A percentile compares a stretch with the other conserved stretches of the same genome.
These are phyloP conservation scores for Sequoiadendron giganteum DNA, from an alignment of 75 land plant species.

Conservation along the genomic window DNA sequence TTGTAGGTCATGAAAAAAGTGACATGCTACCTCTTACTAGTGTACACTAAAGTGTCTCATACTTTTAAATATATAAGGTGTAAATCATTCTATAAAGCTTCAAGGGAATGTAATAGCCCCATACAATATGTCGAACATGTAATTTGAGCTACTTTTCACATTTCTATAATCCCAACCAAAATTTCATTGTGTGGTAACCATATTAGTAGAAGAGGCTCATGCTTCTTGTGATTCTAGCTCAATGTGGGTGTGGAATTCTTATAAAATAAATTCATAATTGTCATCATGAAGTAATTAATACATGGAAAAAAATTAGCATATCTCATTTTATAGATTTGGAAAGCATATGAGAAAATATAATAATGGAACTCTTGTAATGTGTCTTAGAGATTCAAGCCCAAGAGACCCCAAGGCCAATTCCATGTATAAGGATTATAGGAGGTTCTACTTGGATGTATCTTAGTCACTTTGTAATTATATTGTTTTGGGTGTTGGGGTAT, in stretches of 20 bases:
- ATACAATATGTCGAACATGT: too few relatives aligned
- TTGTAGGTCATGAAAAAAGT: too few relatives aligned
- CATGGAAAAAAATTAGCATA: slow-evolving; percentile 53
- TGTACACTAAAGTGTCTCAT: too few relatives aligned
- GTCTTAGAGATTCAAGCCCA: slow-evolving; percentile 84
- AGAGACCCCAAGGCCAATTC: slow-evolving; percentile 47
- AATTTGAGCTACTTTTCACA: too few relatives aligned
- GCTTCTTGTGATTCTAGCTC: slow-evolving; percentile 22
- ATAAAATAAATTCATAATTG: slow-evolving; percentile 55
- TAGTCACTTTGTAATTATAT: slow-evolving; percentile 37
- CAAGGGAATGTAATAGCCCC: too few relatives aligned
- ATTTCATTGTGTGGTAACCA: neutral
- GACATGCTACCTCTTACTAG: too few relatives aligned
- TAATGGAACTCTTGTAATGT: slow-evolving; percentile 57
- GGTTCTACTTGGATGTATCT: slow-evolving; percentile 41
- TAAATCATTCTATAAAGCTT: too few relatives aligned
- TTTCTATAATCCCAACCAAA: neutral
- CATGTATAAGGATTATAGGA: slow-evolving; percentile 76
- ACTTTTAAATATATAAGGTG: too few relatives aligned
- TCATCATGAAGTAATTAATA: slow-evolving; percentile 55
- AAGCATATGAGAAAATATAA: slow-evolving; percentile 47
- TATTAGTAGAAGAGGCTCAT: neutral
- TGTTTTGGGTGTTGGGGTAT: slow-evolving; percentile 61
- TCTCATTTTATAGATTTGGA: slow-evolving; percentile 67
- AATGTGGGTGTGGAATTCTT: slow-evolving; percentile 40